These are phyloP conservation scores for Phytophthora colocasiae DNA, from an alignment of 352 stramenopile genomes.

Conservation along the genomic window DNA sequence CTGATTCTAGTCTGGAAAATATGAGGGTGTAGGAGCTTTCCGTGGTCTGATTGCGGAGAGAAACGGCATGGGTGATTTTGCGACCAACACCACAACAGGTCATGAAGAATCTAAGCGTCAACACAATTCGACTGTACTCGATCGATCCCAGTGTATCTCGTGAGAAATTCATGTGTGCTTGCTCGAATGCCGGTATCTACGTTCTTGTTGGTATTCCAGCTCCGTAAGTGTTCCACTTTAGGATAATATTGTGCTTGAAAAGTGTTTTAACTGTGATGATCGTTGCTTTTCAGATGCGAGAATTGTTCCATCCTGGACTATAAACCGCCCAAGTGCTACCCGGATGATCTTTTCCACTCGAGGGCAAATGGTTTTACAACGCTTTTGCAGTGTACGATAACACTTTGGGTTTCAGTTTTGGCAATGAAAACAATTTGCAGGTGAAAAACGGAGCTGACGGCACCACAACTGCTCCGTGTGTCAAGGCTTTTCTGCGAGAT, in stretches of 20 bases:
- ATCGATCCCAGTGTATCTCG: too few relatives aligned
- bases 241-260: background rate
- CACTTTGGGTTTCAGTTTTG: slow-evolving; percentile 62
- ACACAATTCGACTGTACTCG: slow-evolving; percentile 76
- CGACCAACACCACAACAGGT: slow-evolving; percentile 13
- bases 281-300: slow-evolving; percentile 39
- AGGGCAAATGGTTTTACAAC: slow-evolving; percentile 73
- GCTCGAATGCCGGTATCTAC: slow-evolving; percentile 71
- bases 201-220: slow-evolving; percentile 70
- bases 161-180: too few relatives aligned
- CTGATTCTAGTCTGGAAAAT: too few relatives aligned
- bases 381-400: slow-evolving; percentile 79
- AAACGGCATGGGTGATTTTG: too few relatives aligned
- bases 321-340: slow-evolving; percentile 58
- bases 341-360: slow-evolving; percentile 56
- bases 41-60: too few relatives aligned
- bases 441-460: slow-evolving; percentile 25
- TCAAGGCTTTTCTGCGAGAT: slow-evolving; percentile 69
- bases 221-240: slow-evolving; percentile 28
- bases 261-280: background rate
- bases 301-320: slow-evolving; percentile 58
- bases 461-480: slow-evolving; percentile 51
- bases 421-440: slow-evolving; percentile 63
- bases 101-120: slow-evolving; percentile 65
- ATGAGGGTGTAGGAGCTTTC: too few relatives aligned